phyloP scores from a whole-genome alignment of 1,284 basidiomycete genomes.

The Ceratorhiza oryzae-sativae region DNA sequence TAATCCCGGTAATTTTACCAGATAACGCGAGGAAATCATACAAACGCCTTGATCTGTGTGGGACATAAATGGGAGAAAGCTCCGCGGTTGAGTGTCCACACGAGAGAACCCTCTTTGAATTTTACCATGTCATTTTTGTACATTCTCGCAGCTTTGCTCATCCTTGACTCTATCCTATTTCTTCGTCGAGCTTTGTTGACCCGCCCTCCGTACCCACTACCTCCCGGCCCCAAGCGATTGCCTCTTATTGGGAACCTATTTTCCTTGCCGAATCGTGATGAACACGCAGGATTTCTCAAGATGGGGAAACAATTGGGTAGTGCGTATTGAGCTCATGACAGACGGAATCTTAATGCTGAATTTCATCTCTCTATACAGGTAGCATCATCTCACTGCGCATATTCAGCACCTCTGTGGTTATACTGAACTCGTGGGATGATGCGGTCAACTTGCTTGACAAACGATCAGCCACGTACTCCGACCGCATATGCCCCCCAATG shows the following conservation, averaged over 20 bases:
- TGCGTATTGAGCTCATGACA: neutral
- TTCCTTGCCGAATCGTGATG: conserved; percentile 2
- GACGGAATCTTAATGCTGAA: neutral
- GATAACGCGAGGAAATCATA: too few species aligned
- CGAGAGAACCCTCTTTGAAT: too few species aligned
- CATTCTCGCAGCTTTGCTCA: neutral
- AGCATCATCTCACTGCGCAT: conserved; percentile 53
- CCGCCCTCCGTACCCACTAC: neutral
- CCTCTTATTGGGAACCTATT: conserved; percentile 31
- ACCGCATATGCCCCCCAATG: conserved; percentile 48
- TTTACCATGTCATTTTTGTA: neutral
- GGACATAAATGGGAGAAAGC: too few species aligned
- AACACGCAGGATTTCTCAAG: conserved; percentile 19
- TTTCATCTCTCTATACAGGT: neutral
- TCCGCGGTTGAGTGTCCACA: too few species aligned
- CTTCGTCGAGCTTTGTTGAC: neutral
- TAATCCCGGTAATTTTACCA: too few species aligned
- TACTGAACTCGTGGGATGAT: conserved; percentile 53
- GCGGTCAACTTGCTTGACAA: conserved; percentile 55
- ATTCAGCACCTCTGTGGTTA: conserved; percentile 52
- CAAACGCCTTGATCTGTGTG: too few species aligned
- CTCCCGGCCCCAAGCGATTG: conserved; percentile 12
- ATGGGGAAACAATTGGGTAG: conserved; percentile 15
- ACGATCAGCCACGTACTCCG: conserved; percentile 54
- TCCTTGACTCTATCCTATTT: neutral